Evolutionary conservation across 306 rosid species (phyloP), one percentile per base, ranked within the genome.

Genomic region (Quercus alba): DNA sequence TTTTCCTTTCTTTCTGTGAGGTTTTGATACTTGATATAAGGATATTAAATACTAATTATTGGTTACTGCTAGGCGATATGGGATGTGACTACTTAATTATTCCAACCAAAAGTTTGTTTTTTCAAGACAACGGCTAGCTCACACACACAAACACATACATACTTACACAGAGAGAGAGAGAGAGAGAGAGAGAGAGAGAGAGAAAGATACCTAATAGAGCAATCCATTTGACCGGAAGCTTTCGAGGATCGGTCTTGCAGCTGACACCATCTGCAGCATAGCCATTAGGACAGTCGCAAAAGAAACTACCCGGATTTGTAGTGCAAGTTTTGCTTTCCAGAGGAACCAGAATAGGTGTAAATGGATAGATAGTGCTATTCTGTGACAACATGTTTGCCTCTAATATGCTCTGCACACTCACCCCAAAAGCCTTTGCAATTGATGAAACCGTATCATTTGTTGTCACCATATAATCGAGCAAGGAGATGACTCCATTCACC

Each of bases 321-420:
- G 70, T 68, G 41, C 83, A 80, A 38, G 56, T 84, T 84, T 80
- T 75, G 35, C 75, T 81, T 68, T 61, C 56, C 19, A 89, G 73
- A 38, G 92, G 92, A 80, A 89, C 87, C 57, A 89, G 49, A 20
- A 89, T n/a, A 20, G 90, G 87, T 6, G 88, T 75, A 46, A 5
- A 35, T 26, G 75, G 25, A 1, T 2, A 38, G 81, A 86, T 83
- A 6, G 3, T 33, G 19, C 64, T 71, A 31, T 73, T 76, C 20
- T 33, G 56, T 7, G 75, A 59, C 75, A 89, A 67, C 81, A 58
- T 68, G 82, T 86, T 89, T 41, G 90, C 89, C 75, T 75, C 86
- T 8, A 38, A 19, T 68, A 86, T 64, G 76, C 83, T 85, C 79
- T 76, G 74, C 31, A 38, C 80, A 64, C 66, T 81, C 12, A 84